phyloP scores from a whole-genome alignment of 139 green algal species.

The Chlorella sp. region DNA sequence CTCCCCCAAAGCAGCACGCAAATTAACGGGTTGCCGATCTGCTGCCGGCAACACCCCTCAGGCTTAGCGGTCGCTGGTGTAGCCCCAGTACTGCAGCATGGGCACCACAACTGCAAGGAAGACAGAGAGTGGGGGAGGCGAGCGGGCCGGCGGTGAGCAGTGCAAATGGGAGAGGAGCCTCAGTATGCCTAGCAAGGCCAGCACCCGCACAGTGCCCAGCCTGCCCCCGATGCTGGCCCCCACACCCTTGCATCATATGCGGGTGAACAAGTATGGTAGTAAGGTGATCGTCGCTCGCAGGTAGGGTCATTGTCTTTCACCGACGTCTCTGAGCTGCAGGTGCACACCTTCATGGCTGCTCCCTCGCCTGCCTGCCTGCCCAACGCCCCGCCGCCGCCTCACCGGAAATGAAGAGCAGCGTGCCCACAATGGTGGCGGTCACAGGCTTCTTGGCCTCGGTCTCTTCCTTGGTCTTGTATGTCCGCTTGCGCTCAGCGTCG shows the following conservation, averaged over 20 bases:
- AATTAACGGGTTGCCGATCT: no score
- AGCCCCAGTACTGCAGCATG: conserved; percentile 86
- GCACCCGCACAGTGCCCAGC: no score
- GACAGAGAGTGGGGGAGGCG: neutral
- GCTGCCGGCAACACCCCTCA: neutral
- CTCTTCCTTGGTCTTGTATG: conserved; percentile 93
- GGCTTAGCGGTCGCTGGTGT: conserved; percentile 32
- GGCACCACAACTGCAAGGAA: conserved; percentile 83
- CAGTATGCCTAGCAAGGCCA: no score
- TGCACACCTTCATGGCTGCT: no score
- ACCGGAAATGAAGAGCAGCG: conserved; percentile 90
- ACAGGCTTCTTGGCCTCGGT: conserved; percentile 81
- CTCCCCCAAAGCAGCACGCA: neutral
- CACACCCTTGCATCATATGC: no score
- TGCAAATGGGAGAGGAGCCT: no score
- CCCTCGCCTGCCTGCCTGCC: neutral
- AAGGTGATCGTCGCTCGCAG: no score
- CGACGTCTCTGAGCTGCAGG: no score
- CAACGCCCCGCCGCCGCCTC: neutral
- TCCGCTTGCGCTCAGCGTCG: conserved; percentile 71
- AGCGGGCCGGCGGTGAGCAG: neutral
- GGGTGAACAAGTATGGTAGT: no score
- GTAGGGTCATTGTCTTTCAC: no score
- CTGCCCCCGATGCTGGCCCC: no score
- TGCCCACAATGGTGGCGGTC: conserved; percentile 87